Conservation (phyloP, 352 stramenopile species). For the Phytophthora crassamura region DNA sequence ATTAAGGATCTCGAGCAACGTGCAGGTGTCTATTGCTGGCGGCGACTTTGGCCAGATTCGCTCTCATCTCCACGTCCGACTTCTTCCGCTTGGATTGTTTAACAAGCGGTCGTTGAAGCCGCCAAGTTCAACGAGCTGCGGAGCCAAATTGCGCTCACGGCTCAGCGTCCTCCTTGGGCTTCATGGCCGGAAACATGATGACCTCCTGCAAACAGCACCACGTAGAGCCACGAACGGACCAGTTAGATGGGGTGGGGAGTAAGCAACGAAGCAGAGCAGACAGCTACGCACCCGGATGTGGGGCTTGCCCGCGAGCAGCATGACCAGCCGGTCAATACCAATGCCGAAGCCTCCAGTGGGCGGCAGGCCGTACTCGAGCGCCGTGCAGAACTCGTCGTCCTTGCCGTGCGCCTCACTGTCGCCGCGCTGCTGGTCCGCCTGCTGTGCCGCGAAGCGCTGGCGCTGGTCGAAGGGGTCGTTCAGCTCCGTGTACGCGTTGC, state of each 20-base stretch:
- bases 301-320: slow-evolving; percentile 98
- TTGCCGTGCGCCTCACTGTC: slow-evolving; percentile 92
- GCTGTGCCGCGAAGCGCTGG: slow-evolving; percentile 95
- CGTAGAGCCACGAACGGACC: neutral
- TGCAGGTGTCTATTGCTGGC: slow-evolving; percentile 4
- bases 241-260: slow-evolving; percentile 1
- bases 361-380: slow-evolving; percentile 97
- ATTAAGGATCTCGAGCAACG: too few species aligned
- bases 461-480: slow-evolving; percentile 98
- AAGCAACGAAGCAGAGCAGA: neutral
- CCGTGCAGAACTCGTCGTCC: slow-evolving; percentile 98
- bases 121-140: slow-evolving; percentile 30
- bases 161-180: slow-evolving; percentile 63
- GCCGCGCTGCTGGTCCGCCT: slow-evolving; percentile 77
- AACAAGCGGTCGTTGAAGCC: slow-evolving; percentile 26
- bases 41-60: neutral
- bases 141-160: slow-evolving; percentile 6
- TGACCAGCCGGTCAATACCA: slow-evolving; percentile 97
- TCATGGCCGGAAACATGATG: slow-evolving; percentile 99
- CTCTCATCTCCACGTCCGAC: slow-evolving; percentile 4
- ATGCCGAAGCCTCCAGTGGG: slow-evolving; percentile 98
- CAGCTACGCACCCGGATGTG: slow-evolving; percentile 92
- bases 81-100: slow-evolving; percentile 32
- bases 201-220: slow-evolving; percentile 98
- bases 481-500: slow-evolving; percentile 99